Base-by-base conservation (phyloP, 116 monocot species). In the Cymodocea nodosa region DNA sequence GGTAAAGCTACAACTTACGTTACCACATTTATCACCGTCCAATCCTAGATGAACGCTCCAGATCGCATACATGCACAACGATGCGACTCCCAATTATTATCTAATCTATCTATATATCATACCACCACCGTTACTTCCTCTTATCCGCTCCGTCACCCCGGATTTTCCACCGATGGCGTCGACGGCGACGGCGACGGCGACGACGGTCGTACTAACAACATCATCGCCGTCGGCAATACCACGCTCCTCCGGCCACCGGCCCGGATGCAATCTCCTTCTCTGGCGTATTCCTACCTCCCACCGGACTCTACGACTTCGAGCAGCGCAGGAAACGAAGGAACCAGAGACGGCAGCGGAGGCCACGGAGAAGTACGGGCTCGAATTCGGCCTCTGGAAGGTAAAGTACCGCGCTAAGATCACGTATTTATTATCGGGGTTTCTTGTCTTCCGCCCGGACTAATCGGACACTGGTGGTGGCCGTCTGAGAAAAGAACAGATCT, bases 321-420 rank as follows among this genome's bases (percentile, higher is more conserved):
- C 80, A 8, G 17, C 77, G 30, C 77, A 68, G 55, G 79, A 76
- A 68, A 52, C 82, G 6, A 74, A 78, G 62, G 70, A 85, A 66
- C 62, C 76, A 40, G 52, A 35, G 25, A 23, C 70, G 37, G 63
- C 75, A 51, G 85, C 82, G 15, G 74, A 85, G 57, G 50, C 74
- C 24, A 86, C 85, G 9, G 53, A 82, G 77, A 86, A 82, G 62
- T 82, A 68, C 63, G 85, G 85, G 19, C 82, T 86, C 53, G 85
- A 86, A 66, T 60, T 77, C 18, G 85, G 85, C 62, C 82, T 86
- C 18, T 86, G 82, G 79, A 82, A 86, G 82, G 85, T 86, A 51
- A n/a, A 34, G 1, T 12, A 24, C 50, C 23, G 12, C 14, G 61
- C 7, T 36, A 36, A 39, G 15, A 61, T 8, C 14, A 15, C 8